Conservation (phyloP, 2,329 filamentous ascomycete genomes). For the Fusarium mexicanum region DNA sequence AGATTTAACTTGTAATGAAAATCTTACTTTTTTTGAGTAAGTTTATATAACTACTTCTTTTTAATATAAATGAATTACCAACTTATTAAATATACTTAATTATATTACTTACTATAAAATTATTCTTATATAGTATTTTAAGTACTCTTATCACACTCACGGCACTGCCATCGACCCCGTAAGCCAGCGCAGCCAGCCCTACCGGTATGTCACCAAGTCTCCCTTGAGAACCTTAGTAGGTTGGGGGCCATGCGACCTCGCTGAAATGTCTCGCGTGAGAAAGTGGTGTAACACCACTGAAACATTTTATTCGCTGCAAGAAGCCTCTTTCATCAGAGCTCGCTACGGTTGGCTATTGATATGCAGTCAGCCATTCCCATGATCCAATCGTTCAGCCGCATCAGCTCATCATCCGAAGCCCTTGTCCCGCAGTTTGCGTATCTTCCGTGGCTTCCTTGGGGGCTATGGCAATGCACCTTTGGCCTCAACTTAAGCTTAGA, state of each 20-base stretch:
- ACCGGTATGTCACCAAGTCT: background rate
- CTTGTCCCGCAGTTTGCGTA: background rate
- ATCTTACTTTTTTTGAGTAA: no score
- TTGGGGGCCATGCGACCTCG: background rate
- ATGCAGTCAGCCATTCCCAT: background rate
- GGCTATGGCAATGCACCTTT: background rate
- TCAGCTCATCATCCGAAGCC: background rate
- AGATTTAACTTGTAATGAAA: no score
- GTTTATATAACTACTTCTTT: no score
- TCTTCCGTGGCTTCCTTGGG: background rate
- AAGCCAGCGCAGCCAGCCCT: background rate
- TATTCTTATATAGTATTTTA: no score
- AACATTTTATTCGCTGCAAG: background rate
- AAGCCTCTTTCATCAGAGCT: background rate
- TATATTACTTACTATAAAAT: no score
- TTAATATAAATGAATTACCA: no score
- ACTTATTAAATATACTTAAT: no score
- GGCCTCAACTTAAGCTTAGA: background rate
- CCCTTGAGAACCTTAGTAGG: background rate
- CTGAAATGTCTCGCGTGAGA: background rate
- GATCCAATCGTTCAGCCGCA: background rate
- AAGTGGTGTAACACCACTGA: background rate
- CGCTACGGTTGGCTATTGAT: background rate
- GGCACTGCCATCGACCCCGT: background rate
- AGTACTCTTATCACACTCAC: background rate